phyloP scores from a whole-genome alignment of 1,139 yeast species.

The Ogataea hybrid region DNA sequence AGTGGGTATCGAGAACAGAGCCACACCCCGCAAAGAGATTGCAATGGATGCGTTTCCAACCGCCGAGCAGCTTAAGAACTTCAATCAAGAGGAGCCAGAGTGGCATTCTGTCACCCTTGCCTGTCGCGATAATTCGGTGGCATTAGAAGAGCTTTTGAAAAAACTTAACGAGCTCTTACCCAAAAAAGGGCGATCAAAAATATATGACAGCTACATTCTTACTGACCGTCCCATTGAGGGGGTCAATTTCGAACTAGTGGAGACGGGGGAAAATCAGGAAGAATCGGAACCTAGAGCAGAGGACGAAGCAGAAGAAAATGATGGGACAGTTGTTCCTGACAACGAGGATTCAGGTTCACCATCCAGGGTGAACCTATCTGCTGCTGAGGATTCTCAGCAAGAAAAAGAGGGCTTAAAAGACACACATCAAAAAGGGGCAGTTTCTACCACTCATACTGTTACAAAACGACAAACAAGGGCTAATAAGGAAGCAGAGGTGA shows the following conservation, averaged over 20 bases:
- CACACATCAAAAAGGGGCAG: background rate
- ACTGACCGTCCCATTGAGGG: slow-evolving; percentile 48
- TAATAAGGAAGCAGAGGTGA: slow-evolving; percentile 23
- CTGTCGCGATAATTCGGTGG: slow-evolving; percentile 9
- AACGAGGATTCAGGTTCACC: background rate
- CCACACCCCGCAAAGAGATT: background rate
- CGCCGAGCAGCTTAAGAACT: slow-evolving; percentile 12
- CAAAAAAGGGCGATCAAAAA: slow-evolving; percentile 37
- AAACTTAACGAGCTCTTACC: slow-evolving; percentile 34
- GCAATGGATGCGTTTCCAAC: slow-evolving; percentile 20
- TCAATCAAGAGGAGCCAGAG: slow-evolving; percentile 12
- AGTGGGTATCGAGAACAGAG: background rate
- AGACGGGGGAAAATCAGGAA: slow-evolving; percentile 10
- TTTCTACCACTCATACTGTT: slow-evolving; percentile 7
- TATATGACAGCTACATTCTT: slow-evolving; percentile 50
- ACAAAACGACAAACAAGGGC: slow-evolving; percentile 32
- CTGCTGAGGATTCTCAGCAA: background rate
- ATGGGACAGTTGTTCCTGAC: background rate
- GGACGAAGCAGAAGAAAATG: slow-evolving; percentile 2
- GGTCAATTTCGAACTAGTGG: slow-evolving; percentile 30
- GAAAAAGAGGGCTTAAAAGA: background rate
- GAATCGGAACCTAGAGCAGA: slow-evolving; percentile 7
- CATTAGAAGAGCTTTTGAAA: slow-evolving; percentile 17
- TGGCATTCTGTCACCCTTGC: slow-evolving; percentile 15
- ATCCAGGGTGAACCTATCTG: too few species aligned